Evolutionary conservation across 2,329 filamentous ascomycete species (phyloP).

Genomic region (Epichloe hybrida): DNA sequence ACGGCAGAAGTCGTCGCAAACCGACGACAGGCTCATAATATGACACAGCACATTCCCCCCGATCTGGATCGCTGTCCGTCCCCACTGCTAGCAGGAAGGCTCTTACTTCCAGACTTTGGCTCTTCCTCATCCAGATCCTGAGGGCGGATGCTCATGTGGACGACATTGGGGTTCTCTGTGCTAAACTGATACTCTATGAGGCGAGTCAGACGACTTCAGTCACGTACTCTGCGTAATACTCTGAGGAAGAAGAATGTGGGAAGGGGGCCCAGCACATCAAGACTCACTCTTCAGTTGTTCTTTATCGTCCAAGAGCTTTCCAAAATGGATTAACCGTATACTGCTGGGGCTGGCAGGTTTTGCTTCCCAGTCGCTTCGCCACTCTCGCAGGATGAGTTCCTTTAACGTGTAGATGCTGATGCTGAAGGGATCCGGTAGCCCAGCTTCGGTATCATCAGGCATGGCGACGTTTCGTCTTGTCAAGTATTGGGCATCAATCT

Average conservation of each 20-base stretch:
- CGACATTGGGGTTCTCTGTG: conserved; percentile 61
- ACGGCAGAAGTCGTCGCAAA: neutral
- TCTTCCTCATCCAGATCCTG: conserved; percentile 76
- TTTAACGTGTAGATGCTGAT: conserved; percentile 92
- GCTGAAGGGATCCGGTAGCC: conserved; percentile 63
- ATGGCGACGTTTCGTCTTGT: conserved; percentile 66
- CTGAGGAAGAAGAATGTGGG: neutral
- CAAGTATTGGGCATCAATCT: conserved; percentile 77
- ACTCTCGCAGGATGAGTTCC: conserved; percentile 84
- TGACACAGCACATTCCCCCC: conserved; percentile 34
- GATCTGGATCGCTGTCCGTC: conserved; percentile 28
- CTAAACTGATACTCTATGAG: conserved; percentile 64
- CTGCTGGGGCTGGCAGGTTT: conserved; percentile 76
- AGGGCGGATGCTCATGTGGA: conserved; percentile 90
- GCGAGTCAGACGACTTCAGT: conserved; percentile 1
- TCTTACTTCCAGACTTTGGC: conserved; percentile 50
- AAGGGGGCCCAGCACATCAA: neutral
- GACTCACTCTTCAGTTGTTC: conserved; percentile 64
- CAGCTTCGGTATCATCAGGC: conserved; percentile 46
- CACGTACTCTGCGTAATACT: too few relatives aligned
- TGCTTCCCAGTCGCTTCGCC: conserved; percentile 83
- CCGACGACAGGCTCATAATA: conserved; percentile 26
- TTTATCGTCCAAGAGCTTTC: conserved; percentile 83
- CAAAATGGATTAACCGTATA: conserved; percentile 85
- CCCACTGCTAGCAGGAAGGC: conserved; percentile 25